These are phyloP conservation scores for Dionaea muscipula DNA, from an alignment of 179 eudicot genomes.

Conservation along the genomic window DNA sequence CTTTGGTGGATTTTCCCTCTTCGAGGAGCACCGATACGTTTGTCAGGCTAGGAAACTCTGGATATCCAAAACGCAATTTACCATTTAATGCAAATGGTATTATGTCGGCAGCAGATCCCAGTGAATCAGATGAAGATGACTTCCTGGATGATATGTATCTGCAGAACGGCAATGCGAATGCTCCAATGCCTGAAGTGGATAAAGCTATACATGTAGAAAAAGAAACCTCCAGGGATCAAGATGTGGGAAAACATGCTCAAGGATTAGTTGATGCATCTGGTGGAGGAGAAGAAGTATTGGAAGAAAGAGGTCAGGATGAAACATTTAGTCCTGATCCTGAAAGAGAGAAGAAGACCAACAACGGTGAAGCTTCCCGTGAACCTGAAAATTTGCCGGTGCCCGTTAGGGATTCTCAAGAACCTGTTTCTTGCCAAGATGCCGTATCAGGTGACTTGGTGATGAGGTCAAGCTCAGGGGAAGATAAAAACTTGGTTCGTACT, in stretches of 20 bases:
- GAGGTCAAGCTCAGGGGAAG: too few species aligned
- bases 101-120: conserved; percentile 12
- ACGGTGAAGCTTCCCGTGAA: conserved; percentile 26
- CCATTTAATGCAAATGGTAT: conserved; percentile 15
- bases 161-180: conserved; percentile 24
- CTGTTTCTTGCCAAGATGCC: too few species aligned
- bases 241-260: conserved; percentile 12
- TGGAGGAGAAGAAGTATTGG: conserved; percentile 6
- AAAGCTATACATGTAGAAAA: conserved; percentile 11
- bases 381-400: conserved; percentile 6
- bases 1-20: conserved; percentile 37
- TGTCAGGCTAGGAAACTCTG: conserved; percentile 13
- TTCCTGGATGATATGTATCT: conserved; percentile 40
- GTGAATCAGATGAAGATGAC: conserved; percentile 32
- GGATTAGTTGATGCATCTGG: conserved; percentile 1
- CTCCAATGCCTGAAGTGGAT: conserved; percentile 13
- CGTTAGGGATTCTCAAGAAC: conserved; percentile 7
- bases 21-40: conserved; percentile 8
- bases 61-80: conserved; percentile 16
- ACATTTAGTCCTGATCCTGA: not conserved
- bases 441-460: too few species aligned
- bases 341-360: not conserved
- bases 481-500: conserved; percentile 6
- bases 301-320: conserved; percentile 11
- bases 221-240: conserved; percentile 12